phyloP scores from a whole-genome alignment of 495 filamentous ascomycete genomes.

The Aspergillus kassunensis region DNA sequence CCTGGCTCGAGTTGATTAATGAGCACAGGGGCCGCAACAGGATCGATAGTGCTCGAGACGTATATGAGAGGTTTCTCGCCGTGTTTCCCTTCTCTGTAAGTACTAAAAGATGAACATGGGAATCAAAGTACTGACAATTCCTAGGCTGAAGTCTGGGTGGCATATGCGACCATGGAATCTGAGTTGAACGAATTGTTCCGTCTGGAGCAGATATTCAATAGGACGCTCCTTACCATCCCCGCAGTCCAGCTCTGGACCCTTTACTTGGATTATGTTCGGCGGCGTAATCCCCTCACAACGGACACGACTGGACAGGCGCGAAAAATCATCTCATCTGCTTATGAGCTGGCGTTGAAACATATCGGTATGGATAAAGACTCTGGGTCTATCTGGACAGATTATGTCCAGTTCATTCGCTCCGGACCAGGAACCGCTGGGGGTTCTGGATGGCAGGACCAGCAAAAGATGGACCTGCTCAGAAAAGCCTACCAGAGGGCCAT shows the following conservation, averaged over 20 bases:
- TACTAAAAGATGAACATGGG: slow-evolving; percentile 19
- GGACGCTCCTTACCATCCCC: slow-evolving; percentile 65
- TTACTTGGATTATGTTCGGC: slow-evolving; percentile 94
- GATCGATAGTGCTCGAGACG: slow-evolving; percentile 71
- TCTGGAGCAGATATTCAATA: slow-evolving; percentile 77
- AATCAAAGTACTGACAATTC: slow-evolving; percentile 10
- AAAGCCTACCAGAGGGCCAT: slow-evolving; percentile 90
- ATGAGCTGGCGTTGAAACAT: slow-evolving; percentile 84
- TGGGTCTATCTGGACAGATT: slow-evolving; percentile 89
- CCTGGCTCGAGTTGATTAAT: slow-evolving; percentile 81
- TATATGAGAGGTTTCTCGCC: slow-evolving; percentile 81
- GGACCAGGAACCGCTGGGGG: slow-evolving; percentile 83
- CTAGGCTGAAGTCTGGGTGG: slow-evolving; percentile 85
- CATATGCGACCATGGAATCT: slow-evolving; percentile 82
- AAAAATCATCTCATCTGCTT: slow-evolving; percentile 71
- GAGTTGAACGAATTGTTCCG: slow-evolving; percentile 70
- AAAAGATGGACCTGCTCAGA: slow-evolving; percentile 91
- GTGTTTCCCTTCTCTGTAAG: slow-evolving; percentile 89
- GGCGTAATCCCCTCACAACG: slow-evolving; percentile 76
- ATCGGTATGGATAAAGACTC: slow-evolving; percentile 89
- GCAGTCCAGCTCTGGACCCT: slow-evolving; percentile 84
- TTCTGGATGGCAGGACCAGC: slow-evolving; percentile 87
- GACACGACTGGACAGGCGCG: slow-evolving; percentile 75
- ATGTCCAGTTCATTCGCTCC: slow-evolving; percentile 82
- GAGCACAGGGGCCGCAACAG: slow-evolving; percentile 81